These are phyloP conservation scores for Calocybe cyanea DNA, from an alignment of 768 basidiomycete species.

Conservation along the genomic window DNA sequence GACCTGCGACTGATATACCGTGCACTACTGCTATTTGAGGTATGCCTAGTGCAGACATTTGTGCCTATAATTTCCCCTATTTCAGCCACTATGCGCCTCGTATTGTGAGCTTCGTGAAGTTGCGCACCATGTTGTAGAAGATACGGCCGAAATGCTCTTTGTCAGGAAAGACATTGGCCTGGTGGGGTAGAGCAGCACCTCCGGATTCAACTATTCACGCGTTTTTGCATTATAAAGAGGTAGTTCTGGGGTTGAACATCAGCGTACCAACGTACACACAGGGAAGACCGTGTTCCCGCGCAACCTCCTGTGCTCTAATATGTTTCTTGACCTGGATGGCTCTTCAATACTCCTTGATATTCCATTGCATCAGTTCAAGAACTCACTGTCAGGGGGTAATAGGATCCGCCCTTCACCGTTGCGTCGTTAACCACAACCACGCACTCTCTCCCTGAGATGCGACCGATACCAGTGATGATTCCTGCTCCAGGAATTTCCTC, in stretches of 20 bases:
- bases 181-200: constrained; percentile 88
- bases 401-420: constrained; percentile 90
- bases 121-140: constrained; percentile 90
- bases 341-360: background rate
- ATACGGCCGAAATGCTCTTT: constrained; percentile 94
- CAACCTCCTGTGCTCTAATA: constrained; percentile 89
- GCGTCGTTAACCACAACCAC: constrained; percentile 93
- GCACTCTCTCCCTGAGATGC: constrained; percentile 79
- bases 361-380: background rate
- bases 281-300: constrained; percentile 84
- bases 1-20: constrained; percentile 89
- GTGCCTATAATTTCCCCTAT: constrained; percentile 50
- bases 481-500: constrained; percentile 84
- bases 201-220: constrained; percentile 77
- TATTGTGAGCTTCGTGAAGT: too few relatives aligned
- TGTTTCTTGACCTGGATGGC: constrained; percentile 83
- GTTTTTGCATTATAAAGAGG: background rate
- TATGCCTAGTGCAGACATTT: constrained; percentile 89
- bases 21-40: constrained; percentile 93
- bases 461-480: constrained; percentile 81
- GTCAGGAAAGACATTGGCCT: constrained; percentile 94
- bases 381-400: constrained; percentile 79
- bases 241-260: background rate
- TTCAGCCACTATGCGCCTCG: background rate
- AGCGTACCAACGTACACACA: constrained; percentile 86